Conservation (phyloP, 1,284 basidiomycete genomes). For the Pseudozyma flocculosa region DNA sequence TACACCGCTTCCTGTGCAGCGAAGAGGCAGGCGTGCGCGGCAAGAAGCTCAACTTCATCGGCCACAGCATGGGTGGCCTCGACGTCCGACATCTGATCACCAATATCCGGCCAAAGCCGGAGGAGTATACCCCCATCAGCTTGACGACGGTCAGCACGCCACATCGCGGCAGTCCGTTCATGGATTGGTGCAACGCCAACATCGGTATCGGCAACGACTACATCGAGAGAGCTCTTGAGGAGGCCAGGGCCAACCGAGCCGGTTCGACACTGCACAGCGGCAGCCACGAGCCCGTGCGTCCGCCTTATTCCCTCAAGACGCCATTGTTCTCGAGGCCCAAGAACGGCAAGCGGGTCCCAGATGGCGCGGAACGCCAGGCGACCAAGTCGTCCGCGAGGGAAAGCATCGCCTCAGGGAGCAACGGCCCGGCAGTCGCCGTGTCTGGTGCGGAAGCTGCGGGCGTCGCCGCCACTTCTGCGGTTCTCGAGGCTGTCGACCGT, state of each 20-base stretch:
- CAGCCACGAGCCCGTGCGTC: slow-evolving; percentile 18
- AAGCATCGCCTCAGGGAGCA: no score
- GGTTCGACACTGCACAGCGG: slow-evolving; percentile 3
- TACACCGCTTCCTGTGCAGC: slow-evolving; percentile 72
- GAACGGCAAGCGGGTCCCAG: slow-evolving; percentile 3
- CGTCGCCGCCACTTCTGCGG: background rate
- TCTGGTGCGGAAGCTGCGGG: background rate
- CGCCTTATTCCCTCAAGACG: slow-evolving; percentile 49
- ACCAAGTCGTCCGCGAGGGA: no score
- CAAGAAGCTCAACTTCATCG: slow-evolving; percentile 83
- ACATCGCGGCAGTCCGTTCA: slow-evolving; percentile 93
- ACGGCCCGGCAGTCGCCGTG: no score
- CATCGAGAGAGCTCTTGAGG: slow-evolving; percentile 46
- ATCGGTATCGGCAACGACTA: slow-evolving; percentile 54
- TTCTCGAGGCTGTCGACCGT: background rate
- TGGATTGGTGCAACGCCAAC: slow-evolving; percentile 84
- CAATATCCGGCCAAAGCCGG: slow-evolving; percentile 69
- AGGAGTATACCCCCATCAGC: slow-evolving; percentile 79
- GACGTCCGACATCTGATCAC: slow-evolving; percentile 76
- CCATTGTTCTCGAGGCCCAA: slow-evolving; percentile 48
- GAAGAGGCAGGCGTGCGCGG: slow-evolving; percentile 66
- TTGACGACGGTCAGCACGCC: slow-evolving; percentile 90
- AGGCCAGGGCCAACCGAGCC: slow-evolving; percentile 28
- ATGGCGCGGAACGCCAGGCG: no score
- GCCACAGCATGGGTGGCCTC: slow-evolving; percentile 80